Conservation (phyloP, 75 land plant species). For the Gnetum montanum region DNA sequence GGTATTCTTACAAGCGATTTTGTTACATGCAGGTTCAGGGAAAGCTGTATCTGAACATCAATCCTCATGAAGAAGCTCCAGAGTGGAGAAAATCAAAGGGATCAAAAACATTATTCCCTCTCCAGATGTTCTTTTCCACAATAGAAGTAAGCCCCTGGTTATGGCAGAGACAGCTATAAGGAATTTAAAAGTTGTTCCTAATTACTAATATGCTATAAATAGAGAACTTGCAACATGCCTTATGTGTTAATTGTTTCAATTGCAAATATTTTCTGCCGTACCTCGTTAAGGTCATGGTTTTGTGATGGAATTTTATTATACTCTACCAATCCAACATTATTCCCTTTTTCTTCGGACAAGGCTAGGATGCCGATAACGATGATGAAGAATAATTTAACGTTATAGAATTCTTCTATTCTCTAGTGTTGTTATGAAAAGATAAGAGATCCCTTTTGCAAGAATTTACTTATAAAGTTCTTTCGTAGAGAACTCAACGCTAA, state of each 20-base stretch:
- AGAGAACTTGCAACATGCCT: not conserved
- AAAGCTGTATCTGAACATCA: conserved; percentile 11
- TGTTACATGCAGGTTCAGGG: conserved; percentile 29
- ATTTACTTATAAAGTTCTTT: too few relatives aligned
- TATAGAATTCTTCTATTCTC: not conserved
- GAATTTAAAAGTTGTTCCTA: not conserved
- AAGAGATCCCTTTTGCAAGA: not conserved
- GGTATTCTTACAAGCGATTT: too few relatives aligned
- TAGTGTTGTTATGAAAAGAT: not conserved
- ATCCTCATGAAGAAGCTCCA: conserved; percentile 16
- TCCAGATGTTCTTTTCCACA: conserved; percentile 22
- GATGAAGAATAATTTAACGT: not conserved
- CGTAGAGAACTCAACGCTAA: too few relatives aligned
- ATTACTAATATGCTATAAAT: too few relatives aligned
- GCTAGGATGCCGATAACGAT: not conserved
- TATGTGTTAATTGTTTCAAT: not conserved
- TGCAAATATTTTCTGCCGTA: not conserved
- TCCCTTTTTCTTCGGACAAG: not conserved
- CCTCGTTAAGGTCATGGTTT: not conserved
- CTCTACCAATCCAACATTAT: not conserved
- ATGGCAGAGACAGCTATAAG: conserved; percentile 1
- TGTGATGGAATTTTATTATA: not conserved
- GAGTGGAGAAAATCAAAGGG: conserved; percentile 30
- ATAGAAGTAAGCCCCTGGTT: conserved; percentile 18
- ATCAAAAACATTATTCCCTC: conserved; percentile 16